Conservation (phyloP, 306 rosid species). For the Erythrophleum fordii region DNA sequence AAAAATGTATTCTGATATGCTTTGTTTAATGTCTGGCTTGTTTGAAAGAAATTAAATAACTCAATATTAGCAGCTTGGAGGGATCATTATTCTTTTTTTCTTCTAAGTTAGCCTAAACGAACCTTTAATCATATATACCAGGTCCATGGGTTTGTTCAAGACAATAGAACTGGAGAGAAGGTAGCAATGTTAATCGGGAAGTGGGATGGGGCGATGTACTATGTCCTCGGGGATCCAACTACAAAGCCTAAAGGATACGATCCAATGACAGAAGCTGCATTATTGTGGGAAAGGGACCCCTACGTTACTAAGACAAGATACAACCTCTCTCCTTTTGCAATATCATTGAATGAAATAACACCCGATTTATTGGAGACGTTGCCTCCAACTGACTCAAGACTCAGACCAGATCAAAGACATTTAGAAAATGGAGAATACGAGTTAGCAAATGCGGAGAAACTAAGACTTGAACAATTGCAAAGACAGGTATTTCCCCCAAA, state of each 20-base stretch:
- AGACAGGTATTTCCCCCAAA: slow-evolving; percentile 73
- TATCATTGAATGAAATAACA: slow-evolving; percentile 84
- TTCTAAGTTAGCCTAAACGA: neutral
- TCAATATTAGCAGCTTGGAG: slow-evolving; percentile 20
- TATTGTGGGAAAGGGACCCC: slow-evolving; percentile 91
- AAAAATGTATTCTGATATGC: too few species aligned
- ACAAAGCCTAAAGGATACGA: slow-evolving; percentile 95
- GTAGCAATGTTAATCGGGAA: slow-evolving; percentile 96
- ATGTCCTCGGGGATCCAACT: slow-evolving; percentile 96
- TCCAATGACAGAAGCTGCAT: slow-evolving; percentile 95
- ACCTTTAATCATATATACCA: slow-evolving; percentile 46
- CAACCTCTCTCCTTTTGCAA: slow-evolving; percentile 92
- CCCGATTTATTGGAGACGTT: slow-evolving; percentile 71
- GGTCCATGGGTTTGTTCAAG: slow-evolving; percentile 99
- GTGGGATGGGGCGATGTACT: slow-evolving; percentile 99
- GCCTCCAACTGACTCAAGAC: slow-evolving; percentile 97
- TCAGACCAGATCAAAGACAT: slow-evolving; percentile 98
- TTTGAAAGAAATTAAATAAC: slow-evolving; percentile 12
- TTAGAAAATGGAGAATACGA: slow-evolving; percentile 96
- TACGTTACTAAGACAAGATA: slow-evolving; percentile 79
- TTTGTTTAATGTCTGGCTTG: neutral
- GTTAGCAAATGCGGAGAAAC: slow-evolving; percentile 87
- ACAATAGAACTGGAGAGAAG: slow-evolving; percentile 97
- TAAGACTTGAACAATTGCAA: slow-evolving; percentile 94
- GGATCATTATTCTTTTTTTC: slow-evolving; percentile 7